A percentile compares a stretch with the other conserved stretches of the same genome.
phyloP scores from a whole-genome alignment of 1,284 basidiomycete species.

The Cutaneotrichosporon sp. region DNA sequence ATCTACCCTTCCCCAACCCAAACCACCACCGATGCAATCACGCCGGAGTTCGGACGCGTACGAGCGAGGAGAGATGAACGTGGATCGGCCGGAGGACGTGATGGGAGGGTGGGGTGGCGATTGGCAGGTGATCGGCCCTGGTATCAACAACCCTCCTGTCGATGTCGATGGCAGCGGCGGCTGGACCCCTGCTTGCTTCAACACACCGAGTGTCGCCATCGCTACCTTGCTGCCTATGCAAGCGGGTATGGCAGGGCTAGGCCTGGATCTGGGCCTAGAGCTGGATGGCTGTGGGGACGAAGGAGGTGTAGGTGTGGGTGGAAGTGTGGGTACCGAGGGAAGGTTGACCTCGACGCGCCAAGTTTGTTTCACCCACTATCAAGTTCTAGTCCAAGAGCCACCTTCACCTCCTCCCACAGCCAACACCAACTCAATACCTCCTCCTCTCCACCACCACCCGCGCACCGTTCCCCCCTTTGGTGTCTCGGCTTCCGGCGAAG shows the following conservation, averaged over 20 bases:
- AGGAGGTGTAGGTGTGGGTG: too few relatives aligned
- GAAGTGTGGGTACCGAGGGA: not conserved
- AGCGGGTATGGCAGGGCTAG: not conserved
- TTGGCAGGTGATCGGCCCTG: not conserved
- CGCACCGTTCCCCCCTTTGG: not conserved
- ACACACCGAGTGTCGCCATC: not conserved
- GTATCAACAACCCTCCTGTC: not conserved
- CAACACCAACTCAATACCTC: too few relatives aligned
- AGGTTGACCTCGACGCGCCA: too few relatives aligned
- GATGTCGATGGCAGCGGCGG: too few relatives aligned
- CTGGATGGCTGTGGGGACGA: not conserved
- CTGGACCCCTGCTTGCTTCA: too few relatives aligned
- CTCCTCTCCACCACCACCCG: too few relatives aligned
- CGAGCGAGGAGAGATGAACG: not conserved
- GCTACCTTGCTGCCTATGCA: not conserved
- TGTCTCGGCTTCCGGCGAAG: not conserved
- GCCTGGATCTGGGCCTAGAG: not conserved
- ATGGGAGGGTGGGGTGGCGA: not conserved
- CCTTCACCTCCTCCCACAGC: not conserved
- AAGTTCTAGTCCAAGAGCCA: not conserved
- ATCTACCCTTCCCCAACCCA: not conserved
- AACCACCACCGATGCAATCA: not conserved
- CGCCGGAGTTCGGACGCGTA: not conserved
- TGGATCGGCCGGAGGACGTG: not conserved
- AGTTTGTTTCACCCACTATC: too few relatives aligned